Percentiles rank a stretch among this genome's conserved stretches.
Conservation (phyloP, 78 protist genomes). For the Monosiga brevicollis region DNA sequence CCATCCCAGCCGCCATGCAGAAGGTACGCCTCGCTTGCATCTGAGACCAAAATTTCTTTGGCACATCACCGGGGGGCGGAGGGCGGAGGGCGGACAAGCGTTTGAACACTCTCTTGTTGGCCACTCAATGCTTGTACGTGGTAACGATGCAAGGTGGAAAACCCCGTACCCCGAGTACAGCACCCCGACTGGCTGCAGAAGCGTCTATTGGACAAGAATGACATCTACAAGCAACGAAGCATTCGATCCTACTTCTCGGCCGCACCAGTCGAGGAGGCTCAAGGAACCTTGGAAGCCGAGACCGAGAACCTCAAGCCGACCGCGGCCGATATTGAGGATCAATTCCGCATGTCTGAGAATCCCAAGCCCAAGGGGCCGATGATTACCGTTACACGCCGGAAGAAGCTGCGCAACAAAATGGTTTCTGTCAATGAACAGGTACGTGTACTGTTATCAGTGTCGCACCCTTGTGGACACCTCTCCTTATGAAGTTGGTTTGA, state of each 20-base stretch:
- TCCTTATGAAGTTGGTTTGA: background rate
- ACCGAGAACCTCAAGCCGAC: background rate
- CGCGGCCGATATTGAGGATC: slow-evolving; percentile 16
- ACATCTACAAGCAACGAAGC: slow-evolving; percentile 10
- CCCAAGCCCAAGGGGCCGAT: background rate
- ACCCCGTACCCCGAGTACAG: slow-evolving; percentile 88
- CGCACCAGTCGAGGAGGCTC: background rate
- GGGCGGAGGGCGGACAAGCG: background rate
- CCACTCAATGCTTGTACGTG: background rate
- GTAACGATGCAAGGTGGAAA: slow-evolving; percentile 45
- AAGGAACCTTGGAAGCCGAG: background rate
- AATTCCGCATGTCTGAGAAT: background rate
- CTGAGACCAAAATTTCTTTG: too few relatives aligned
- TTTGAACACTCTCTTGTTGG: background rate
- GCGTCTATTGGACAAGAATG: slow-evolving; percentile 24
- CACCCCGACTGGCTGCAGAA: slow-evolving; percentile 94
- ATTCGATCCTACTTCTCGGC: background rate
- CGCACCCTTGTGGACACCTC: background rate
- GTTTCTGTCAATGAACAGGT: background rate
- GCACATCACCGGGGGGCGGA: too few relatives aligned
- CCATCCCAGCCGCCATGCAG: slow-evolving; percentile 96
- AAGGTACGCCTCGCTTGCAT: too few relatives aligned
- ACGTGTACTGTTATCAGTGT: too few relatives aligned
- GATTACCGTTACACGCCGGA: background rate
- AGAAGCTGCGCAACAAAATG: background rate